phyloP scores from a whole-genome alignment of 192 early-diverging fungal genomes.

The Entomortierella beljakovae region DNA sequence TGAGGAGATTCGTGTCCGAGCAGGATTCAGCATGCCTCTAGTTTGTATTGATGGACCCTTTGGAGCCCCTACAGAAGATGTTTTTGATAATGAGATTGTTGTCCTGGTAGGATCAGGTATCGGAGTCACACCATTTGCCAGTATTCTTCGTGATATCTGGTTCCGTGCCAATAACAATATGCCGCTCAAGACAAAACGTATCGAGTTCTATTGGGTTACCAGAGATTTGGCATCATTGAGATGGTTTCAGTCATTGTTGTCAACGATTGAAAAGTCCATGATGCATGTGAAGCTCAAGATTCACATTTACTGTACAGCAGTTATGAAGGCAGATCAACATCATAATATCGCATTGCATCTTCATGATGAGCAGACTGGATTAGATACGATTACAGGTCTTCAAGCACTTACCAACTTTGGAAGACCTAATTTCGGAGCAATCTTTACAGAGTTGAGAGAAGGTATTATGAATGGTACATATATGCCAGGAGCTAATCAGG shows the following conservation, averaged over 20 bases:
- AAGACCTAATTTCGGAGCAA: slow-evolving; percentile 78
- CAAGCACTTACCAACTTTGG: slow-evolving; percentile 79
- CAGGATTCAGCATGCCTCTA: slow-evolving; percentile 60
- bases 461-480: slow-evolving; percentile 52
- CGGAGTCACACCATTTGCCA: slow-evolving; percentile 82
- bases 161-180: slow-evolving; percentile 62
- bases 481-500: slow-evolving; percentile 58
- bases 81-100: slow-evolving; percentile 76
- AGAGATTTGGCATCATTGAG: slow-evolving; percentile 73
- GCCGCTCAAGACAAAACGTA: slow-evolving; percentile 56
- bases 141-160: slow-evolving; percentile 75
- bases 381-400: slow-evolving; percentile 79
- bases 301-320: slow-evolving; percentile 74
- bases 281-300: slow-evolving; percentile 70
- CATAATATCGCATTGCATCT: slow-evolving; percentile 68
- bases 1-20: slow-evolving; percentile 38
- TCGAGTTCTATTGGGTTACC: slow-evolving; percentile 78
- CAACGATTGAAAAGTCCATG: slow-evolving; percentile 69
- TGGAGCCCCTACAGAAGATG: slow-evolving; percentile 83
- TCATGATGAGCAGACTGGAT: slow-evolving; percentile 64
- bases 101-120: slow-evolving; percentile 79
- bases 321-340: slow-evolving; percentile 68
- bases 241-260: slow-evolving; percentile 76
- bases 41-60: slow-evolving; percentile 84
- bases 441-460: slow-evolving; percentile 68